Percentiles rank a stretch among this genome's conserved stretches.
phyloP scores from a whole-genome alignment of 1,284 basidiomycete genomes.

The Cryptococcus jaspeensis region DNA sequence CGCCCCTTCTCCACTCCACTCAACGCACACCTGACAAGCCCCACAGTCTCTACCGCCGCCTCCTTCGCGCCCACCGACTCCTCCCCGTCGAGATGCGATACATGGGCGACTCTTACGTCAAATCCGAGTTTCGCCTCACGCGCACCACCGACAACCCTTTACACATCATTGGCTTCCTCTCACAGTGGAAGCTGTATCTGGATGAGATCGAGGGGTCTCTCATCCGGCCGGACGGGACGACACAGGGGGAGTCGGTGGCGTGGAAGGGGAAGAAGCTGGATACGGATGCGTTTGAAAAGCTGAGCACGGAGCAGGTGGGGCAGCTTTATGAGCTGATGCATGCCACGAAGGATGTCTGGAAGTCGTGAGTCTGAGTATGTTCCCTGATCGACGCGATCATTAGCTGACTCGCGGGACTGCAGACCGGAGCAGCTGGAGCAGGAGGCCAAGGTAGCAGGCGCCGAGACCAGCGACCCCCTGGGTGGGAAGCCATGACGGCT shows the following conservation, averaged over 20 bases:
- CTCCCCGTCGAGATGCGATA: slow-evolving; percentile 78
- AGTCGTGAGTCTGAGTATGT: slow-evolving; percentile 49
- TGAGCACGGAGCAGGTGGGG: slow-evolving; percentile 82
- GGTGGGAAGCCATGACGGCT: too few relatives aligned
- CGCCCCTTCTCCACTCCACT: slow-evolving; percentile 31
- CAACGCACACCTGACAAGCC: not conserved
- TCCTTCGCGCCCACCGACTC: slow-evolving; percentile 73
- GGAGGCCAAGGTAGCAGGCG: slow-evolving; percentile 17
- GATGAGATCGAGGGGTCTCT: slow-evolving; percentile 59
- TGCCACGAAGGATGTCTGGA: slow-evolving; percentile 81
- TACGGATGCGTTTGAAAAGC: slow-evolving; percentile 75
- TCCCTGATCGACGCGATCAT: not conserved
- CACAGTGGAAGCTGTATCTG: slow-evolving; percentile 89
- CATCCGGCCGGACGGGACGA: slow-evolving; percentile 28
- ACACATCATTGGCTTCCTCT: slow-evolving; percentile 86
- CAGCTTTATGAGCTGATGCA: slow-evolving; percentile 92
- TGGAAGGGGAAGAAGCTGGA: slow-evolving; percentile 73
- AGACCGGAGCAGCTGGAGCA: slow-evolving; percentile 21
- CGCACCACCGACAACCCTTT: slow-evolving; percentile 75
- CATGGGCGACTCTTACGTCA: slow-evolving; percentile 84
- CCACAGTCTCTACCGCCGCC: slow-evolving; percentile 70
- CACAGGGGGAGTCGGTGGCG: slow-evolving; percentile 39
- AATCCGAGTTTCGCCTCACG: slow-evolving; percentile 83
- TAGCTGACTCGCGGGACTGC: not conserved
- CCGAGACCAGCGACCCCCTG: not conserved